Base-by-base conservation (phyloP, 2,329 filamentous ascomycete species). In the Colletotrichum scovillei region DNA sequence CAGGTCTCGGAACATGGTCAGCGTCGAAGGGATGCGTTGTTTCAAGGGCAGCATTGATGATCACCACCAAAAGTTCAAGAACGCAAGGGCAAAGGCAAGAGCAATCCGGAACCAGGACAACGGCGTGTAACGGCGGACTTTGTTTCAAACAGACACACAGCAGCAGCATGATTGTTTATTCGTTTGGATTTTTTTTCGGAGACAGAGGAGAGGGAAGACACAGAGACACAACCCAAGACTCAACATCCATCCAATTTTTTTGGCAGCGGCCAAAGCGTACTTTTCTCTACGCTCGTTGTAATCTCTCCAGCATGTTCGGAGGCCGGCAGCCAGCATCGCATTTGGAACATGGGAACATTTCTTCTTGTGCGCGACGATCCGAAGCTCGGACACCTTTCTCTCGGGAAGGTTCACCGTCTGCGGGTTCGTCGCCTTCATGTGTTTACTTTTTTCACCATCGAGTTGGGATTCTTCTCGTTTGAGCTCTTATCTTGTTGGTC, bases 261-360 rank as follows among this genome's bases (percentile, higher is more conserved):
- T 76, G 75, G 79, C 77, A 78, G 66, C 62, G 60, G 66, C 19
- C 70, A 32, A 63, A 74, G 81, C 80, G 80, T 84, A 80, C 79
- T 77, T 77, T 86, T 86, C 82, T 85, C 79, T 87, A 88, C 86
- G 80, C 82, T 87, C 86, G 84, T 89, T 88, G 84, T 87, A 87
- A 86, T 87, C 81, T 79, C 79, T 79, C 77, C 76, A 79, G 80
- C 78, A 77, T 80, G 78, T 49, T 70, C 79, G 79, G 79, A 76
- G 81, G 79, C 84, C 81, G 82, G 78, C 80, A 79, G 79, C 78
- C 78, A 77, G 76, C 72, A 75, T 78, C 75, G 81, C 78, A 78
- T 63, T 64, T 16, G 67, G 57, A 63, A 67, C 56, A 66, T 62
- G 46, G 60, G 60, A 63, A 72, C 38, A 42, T 64, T 67, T 67